phyloP scores from a whole-genome alignment of 805 yeast species.

The Millerago galiae region DNA sequence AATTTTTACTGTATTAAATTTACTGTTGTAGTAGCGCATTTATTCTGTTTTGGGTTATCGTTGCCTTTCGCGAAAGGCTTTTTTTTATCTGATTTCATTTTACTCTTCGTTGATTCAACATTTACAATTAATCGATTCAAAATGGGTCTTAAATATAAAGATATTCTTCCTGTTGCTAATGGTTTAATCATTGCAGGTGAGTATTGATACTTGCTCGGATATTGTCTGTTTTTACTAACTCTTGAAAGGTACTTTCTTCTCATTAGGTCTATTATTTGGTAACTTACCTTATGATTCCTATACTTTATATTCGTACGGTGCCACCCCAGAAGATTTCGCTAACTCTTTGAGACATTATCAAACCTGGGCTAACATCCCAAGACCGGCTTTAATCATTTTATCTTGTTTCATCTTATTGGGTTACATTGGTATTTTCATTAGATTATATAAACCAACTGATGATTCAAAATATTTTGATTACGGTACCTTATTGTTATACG shows the following conservation, averaged over 20 bases:
- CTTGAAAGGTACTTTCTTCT: slow-evolving; percentile 53
- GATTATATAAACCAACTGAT: slow-evolving; percentile 81
- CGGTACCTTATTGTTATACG: slow-evolving; percentile 68
- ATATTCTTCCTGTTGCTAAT: slow-evolving; percentile 41
- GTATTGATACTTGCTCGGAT: not conserved
- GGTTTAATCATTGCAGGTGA: slow-evolving; percentile 35
- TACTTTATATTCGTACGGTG: slow-evolving; percentile 59
- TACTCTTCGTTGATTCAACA: not conserved
- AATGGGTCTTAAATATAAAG: slow-evolving; percentile 32
- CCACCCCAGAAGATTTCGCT: slow-evolving; percentile 47
- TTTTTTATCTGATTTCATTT: not conserved
- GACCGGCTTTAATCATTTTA: slow-evolving; percentile 49
- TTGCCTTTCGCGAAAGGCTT: not conserved
- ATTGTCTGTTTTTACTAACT: not conserved
- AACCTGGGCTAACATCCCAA: slow-evolving; percentile 63
- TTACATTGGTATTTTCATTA: slow-evolving; percentile 63
- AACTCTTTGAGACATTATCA: slow-evolving; percentile 68
- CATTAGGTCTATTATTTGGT: slow-evolving; percentile 70
- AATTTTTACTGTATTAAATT: too few relatives aligned
- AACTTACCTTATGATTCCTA: slow-evolving; percentile 78
- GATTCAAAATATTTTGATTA: slow-evolving; percentile 88
- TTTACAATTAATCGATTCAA: not conserved
- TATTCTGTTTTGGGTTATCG: not conserved
- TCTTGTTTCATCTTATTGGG: slow-evolving; percentile 62
- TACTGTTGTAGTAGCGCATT: too few relatives aligned